phyloP scores from a whole-genome alignment of 352 stramenopile species.

The Phytopythium cucurbitacearum region DNA sequence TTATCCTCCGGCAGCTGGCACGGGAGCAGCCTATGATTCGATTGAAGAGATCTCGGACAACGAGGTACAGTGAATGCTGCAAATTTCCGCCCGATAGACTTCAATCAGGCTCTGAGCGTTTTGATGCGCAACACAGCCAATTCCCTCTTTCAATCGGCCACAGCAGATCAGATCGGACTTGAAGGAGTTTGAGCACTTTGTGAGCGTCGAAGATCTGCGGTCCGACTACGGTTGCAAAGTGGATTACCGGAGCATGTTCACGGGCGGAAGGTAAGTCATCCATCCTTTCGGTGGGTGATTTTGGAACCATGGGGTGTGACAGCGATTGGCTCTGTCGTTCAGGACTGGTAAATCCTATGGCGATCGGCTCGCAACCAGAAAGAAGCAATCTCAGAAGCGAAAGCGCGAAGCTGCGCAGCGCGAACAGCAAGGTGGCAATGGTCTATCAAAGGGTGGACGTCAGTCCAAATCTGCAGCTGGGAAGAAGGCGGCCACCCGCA shows the following conservation, averaged over 20 bases:
- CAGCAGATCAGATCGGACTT: constrained; percentile 33
- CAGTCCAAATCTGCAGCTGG: constrained; percentile 10
- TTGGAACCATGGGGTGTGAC: neutral
- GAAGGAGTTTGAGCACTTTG: constrained; percentile 57
- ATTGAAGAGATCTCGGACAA: constrained; percentile 69
- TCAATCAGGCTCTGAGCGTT: neutral
- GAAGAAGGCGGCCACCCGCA: constrained; percentile 13
- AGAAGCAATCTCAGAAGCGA: constrained; percentile 44
- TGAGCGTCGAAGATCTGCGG: constrained; percentile 55
- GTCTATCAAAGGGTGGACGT: constrained; percentile 4
- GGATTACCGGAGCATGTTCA: constrained; percentile 71
- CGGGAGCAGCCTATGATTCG: constrained; percentile 16
- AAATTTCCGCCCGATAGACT: neutral
- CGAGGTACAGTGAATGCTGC: constrained; percentile 26
- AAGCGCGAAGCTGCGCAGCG: constrained; percentile 22
- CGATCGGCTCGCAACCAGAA: constrained; percentile 37
- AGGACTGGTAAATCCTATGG: constrained; percentile 46
- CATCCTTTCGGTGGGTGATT: neutral
- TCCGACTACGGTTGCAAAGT: constrained; percentile 54
- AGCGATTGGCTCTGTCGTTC: neutral
- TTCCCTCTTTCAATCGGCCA: constrained; percentile 13
- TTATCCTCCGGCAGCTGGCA: constrained; percentile 5
- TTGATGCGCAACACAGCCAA: neutral
- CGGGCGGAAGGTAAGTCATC: constrained; percentile 42
- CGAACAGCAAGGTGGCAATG: neutral